These are phyloP conservation scores for Boletellus deceptivus DNA, from an alignment of 1,284 basidiomycete genomes.

Conservation along the genomic window DNA sequence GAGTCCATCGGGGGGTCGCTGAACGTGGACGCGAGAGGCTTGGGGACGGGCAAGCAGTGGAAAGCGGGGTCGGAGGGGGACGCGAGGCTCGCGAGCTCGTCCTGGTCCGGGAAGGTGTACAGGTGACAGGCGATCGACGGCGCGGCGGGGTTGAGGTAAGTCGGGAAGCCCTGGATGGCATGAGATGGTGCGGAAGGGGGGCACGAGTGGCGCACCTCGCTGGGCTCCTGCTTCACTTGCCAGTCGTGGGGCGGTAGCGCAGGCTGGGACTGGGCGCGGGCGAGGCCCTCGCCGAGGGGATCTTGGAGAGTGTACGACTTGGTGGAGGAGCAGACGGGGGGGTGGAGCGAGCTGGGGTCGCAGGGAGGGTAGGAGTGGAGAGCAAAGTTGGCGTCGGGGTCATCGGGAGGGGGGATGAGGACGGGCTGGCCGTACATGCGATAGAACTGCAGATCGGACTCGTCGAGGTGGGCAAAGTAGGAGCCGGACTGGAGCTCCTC, in stretches of 20 bases:
- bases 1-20: constrained; percentile 32
- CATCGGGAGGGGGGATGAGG: constrained; percentile 27
- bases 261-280: background rate
- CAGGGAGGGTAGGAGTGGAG: constrained; percentile 3
- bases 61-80: background rate
- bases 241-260: constrained; percentile 14
- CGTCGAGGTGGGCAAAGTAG: constrained; percentile 30
- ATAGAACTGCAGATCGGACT: constrained; percentile 34
- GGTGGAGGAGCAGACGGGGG: constrained; percentile 3
- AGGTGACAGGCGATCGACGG: constrained; percentile 10
- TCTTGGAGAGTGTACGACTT: constrained; percentile 34
- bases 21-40: constrained; percentile 1
- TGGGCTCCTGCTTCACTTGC: constrained; percentile 27
- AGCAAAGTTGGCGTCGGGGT: constrained; percentile 17
- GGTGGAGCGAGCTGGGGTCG: background rate
- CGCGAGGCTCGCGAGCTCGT: constrained; percentile 5
- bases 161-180: constrained; percentile 9
- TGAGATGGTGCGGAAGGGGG: constrained; percentile 7
- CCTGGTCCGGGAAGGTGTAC: constrained; percentile 21
- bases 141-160: constrained; percentile 11
- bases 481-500: constrained; percentile 35
- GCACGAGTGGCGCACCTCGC: constrained; percentile 20
- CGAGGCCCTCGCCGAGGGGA: constrained; percentile 20
- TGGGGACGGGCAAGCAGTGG: constrained; percentile 2
- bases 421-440: constrained; percentile 32